A percentile compares a stretch with the other conserved stretches of the same genome.
Conservation (phyloP, 768 basidiomycete species). For the Russula abietina region DNA sequence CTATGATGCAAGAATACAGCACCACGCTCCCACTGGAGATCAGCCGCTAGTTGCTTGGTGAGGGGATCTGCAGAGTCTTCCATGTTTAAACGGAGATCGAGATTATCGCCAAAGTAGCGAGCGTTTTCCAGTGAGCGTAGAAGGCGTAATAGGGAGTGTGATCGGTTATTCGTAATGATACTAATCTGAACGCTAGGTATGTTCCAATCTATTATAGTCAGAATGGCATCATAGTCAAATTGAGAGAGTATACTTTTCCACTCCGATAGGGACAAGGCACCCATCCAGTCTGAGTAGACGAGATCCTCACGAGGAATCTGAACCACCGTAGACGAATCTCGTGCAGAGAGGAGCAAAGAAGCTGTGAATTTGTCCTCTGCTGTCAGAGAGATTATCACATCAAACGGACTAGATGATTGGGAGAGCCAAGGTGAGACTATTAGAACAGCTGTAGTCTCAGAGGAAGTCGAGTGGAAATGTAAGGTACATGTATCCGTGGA, state of each 20-base stretch:
- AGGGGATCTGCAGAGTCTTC: constrained; percentile 66
- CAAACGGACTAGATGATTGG: constrained; percentile 23
- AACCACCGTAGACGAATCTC: constrained; percentile 32
- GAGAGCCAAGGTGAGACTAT: constrained; percentile 23
- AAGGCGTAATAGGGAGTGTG: constrained; percentile 62
- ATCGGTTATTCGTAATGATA: constrained; percentile 74
- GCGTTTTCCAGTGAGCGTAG: constrained; percentile 52
- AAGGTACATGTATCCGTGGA: constrained; percentile 15
- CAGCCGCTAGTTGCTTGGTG: constrained; percentile 48
- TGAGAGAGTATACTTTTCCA: constrained; percentile 44
- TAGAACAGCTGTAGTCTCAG: background rate
- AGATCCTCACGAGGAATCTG: constrained; percentile 47
- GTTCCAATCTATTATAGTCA: constrained; percentile 59
- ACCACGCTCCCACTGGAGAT: constrained; percentile 58
- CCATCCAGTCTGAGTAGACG: constrained; percentile 54
- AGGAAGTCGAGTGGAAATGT: constrained; percentile 5
- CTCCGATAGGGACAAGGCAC: constrained; percentile 49
- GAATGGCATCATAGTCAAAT: constrained; percentile 14
- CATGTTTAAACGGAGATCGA: constrained; percentile 63
- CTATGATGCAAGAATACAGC: constrained; percentile 58
- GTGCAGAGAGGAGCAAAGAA: constrained; percentile 6
- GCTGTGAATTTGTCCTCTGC: constrained; percentile 5
- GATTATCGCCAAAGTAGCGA: constrained; percentile 60
- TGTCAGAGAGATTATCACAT: constrained; percentile 20
- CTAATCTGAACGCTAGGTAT: constrained; percentile 59